A percentile compares a stretch with the other conserved stretches of the same genome.
These are phyloP conservation scores for Mentha longifolia DNA, from an alignment of 257 asterid species.

Conservation along the genomic window DNA sequence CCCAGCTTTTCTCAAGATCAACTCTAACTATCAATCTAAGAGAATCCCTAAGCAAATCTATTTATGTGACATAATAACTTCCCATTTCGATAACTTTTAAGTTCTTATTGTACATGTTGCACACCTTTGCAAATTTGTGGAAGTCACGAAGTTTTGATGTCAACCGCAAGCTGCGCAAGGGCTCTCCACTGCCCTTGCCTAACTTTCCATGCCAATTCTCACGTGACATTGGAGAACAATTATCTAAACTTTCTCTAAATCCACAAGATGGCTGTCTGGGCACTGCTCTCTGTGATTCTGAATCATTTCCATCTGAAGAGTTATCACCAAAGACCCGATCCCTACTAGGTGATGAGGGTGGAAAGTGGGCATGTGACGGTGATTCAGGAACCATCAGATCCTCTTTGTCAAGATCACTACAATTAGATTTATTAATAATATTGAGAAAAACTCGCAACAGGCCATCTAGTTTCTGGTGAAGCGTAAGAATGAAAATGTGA, in stretches of 20 bases:
- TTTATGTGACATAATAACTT: constrained; percentile 4
- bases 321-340: constrained; percentile 54
- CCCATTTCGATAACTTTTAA: not conserved
- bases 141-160: constrained; percentile 94
- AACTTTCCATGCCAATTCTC: constrained; percentile 78
- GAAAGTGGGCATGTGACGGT: constrained; percentile 51
- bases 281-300: constrained; percentile 55
- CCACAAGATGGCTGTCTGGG: constrained; percentile 62
- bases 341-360: constrained; percentile 62
- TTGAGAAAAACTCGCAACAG: constrained; percentile 68
- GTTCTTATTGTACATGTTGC: constrained; percentile 29
- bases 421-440: constrained; percentile 62
- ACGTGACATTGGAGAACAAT: constrained; percentile 70
- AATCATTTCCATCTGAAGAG: constrained; percentile 56
- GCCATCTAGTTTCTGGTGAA: constrained; percentile 88
- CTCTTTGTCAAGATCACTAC: constrained; percentile 76
- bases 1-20: constrained; percentile 10
- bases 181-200: constrained; percentile 65
- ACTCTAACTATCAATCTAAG: not conserved
- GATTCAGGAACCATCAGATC: constrained; percentile 67
- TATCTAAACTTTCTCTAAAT: constrained; percentile 67
- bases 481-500: constrained; percentile 91
- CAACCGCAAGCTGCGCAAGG: constrained; percentile 79
- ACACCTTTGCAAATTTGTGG: constrained; percentile 87
- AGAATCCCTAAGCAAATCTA: not conserved